Evolutionary conservation across 2,329 filamentous ascomycete genomes (phyloP).

Genomic region (Aspergillus latus): DNA sequence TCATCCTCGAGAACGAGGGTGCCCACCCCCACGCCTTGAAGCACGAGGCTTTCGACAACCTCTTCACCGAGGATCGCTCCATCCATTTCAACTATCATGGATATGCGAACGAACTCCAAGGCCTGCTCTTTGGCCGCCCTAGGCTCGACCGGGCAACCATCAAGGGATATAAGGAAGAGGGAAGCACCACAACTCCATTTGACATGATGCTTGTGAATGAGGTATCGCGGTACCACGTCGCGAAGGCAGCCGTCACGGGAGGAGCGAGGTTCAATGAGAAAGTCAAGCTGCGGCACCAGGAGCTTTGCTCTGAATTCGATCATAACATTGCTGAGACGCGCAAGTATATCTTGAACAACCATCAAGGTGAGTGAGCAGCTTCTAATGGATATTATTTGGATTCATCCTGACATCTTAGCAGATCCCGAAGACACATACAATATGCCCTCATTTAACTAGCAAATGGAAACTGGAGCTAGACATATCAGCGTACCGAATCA

Average conservation of each 20-base stretch:
- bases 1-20: conserved; percentile 59
- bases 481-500: not conserved
- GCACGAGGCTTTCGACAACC: conserved; percentile 51
- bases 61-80: conserved; percentile 58
- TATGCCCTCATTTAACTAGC: conserved; percentile 22
- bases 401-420: conserved; percentile 21
- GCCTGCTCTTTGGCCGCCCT: conserved; percentile 60
- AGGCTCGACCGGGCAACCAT: conserved; percentile 55
- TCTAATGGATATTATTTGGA: not conserved
- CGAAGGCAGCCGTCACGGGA: conserved; percentile 53
- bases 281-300: conserved; percentile 48
- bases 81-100: conserved; percentile 69
- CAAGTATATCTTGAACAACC: conserved; percentile 54
- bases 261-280: conserved; percentile 51
- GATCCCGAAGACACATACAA: conserved; percentile 57
- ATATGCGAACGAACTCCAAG: conserved; percentile 61
- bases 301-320: conserved; percentile 50
- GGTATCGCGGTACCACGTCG: conserved; percentile 62
- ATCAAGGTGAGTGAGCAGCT: conserved; percentile 49
- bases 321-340: conserved; percentile 51
- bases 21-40: conserved; percentile 60
- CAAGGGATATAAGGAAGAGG: conserved; percentile 64
- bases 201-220: conserved; percentile 67
- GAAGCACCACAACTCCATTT: conserved; percentile 66
- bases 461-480: not conserved